These are phyloP conservation scores for Raphanus hybrid DNA, from an alignment of 441 rosid species.

Conservation along the genomic window DNA sequence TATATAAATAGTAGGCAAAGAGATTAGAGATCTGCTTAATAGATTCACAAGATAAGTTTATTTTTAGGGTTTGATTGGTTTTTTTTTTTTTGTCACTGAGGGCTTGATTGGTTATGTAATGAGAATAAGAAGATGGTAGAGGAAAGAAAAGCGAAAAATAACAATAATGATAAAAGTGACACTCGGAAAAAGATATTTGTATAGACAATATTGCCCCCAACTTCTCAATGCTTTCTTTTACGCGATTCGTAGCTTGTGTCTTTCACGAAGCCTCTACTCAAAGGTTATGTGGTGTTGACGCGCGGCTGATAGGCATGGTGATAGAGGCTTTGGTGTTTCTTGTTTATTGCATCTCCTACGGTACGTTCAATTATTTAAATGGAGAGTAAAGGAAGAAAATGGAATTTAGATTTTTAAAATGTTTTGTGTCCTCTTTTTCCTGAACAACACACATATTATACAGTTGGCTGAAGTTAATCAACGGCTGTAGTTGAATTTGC, in stretches of 20 bases:
- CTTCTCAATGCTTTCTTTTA: background rate
- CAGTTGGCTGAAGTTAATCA: background rate
- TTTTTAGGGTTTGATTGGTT: slow-evolving; percentile 30
- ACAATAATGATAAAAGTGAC: slow-evolving; percentile 14
- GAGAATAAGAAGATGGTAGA: slow-evolving; percentile 23
- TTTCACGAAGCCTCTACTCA: background rate
- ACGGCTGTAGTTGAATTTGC: background rate
- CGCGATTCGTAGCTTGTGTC: slow-evolving; percentile 11
- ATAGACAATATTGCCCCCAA: slow-evolving; percentile 6
- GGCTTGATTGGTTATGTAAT: slow-evolving; percentile 5
- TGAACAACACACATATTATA: background rate
- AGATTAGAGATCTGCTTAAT: slow-evolving; percentile 32
- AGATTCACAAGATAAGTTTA: slow-evolving; percentile 25
- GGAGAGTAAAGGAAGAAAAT: background rate
- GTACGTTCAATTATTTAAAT: slow-evolving; percentile 27
- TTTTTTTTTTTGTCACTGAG: too few relatives aligned
- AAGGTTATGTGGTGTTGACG: slow-evolving; percentile 2
- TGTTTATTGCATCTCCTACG: background rate
- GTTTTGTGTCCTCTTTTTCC: slow-evolving; percentile 1
- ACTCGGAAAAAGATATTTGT: slow-evolving; percentile 15
- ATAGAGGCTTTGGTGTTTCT: background rate
- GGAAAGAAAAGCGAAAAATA: background rate
- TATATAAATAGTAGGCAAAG: slow-evolving; percentile 15
- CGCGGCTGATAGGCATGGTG: slow-evolving; percentile 9
- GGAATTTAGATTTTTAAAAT: background rate